Base-by-base conservation (phyloP, 768 basidiomycete genomes). In the Kwoniella europaea region DNA sequence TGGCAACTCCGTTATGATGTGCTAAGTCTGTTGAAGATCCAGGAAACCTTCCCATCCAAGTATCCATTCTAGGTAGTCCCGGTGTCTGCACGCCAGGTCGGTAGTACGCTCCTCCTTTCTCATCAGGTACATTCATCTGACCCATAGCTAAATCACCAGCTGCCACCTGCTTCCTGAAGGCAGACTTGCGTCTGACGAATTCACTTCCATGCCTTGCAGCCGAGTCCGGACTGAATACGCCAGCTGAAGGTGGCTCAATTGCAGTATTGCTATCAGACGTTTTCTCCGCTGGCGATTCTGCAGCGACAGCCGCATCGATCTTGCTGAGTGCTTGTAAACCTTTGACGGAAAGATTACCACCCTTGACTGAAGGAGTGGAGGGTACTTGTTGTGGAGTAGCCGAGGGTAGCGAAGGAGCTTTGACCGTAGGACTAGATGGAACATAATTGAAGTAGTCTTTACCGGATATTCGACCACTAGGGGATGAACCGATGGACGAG, bases 141-240 rank as follows among this genome's bases (percentile, higher is more conserved):
- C 82, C 82, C 85, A 85, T 86, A 64, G 82, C 80, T n/a, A 85
- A 74, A 74, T 86, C 85, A 22, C 85, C 85, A 1, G 84, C 82
- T 41, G 81, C 79, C 61, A 83, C 80, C 67, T 84, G 77, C 64
- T 79, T 74, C 41, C 82, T 71, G 54, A 77, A 75, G 1, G 76
- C 76, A 2, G 78, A 79, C 10, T 63, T 66, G 6, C 71, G 71
- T 22, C 75, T 68, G 52, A 77, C 68, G 29, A 74, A 75, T 10
- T 65, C 44, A n/a, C 63, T 66, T 0, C 69, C 54, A 10, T 78
- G 75, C 24, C 75, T 54, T 15, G 50, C 54, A 57, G 76, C 69
- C 58, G 74, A 73, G 57, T 79, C 75, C 5, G 76, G 79, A 58
- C 76, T 78, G 63, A 80, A 69, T 6, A 74, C 67, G 6, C 62